These are phyloP conservation scores for Leishmania amazonensis DNA, from an alignment of 208 protist genomes.

Conservation along the genomic window DNA sequence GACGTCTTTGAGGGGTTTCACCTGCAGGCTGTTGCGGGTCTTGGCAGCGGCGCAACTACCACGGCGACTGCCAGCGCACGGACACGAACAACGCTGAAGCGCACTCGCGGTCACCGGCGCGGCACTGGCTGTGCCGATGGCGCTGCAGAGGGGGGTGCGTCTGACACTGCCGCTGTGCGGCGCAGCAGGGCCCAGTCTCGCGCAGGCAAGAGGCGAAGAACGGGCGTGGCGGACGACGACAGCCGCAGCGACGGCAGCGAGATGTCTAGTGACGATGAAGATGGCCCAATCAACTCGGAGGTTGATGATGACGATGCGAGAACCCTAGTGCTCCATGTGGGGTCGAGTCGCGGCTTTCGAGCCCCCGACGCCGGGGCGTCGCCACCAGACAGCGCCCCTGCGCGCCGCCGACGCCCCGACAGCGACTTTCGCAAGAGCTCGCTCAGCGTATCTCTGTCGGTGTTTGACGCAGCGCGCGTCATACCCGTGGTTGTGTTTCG, in stretches of 20 bases:
- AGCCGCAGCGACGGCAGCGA: background rate
- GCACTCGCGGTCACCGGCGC: background rate
- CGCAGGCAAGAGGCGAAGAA: conserved; percentile 7
- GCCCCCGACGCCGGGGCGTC: background rate
- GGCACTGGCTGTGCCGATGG: background rate
- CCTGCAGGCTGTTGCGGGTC: conserved; percentile 1
- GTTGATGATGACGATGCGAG: background rate
- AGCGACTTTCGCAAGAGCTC: background rate
- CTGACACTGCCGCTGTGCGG: background rate
- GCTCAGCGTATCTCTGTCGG: background rate
- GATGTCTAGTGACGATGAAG: background rate
- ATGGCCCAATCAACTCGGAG: background rate
- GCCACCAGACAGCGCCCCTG: background rate
- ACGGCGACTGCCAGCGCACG: background rate
- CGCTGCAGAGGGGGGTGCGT: background rate
- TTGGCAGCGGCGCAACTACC: background rate
- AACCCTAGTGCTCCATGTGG: conserved; percentile 9
- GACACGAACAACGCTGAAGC: background rate
- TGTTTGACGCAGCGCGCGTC: conserved; percentile 15
- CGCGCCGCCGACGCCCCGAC: background rate
- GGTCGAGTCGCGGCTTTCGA: background rate
- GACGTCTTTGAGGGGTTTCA: conserved; percentile 16
- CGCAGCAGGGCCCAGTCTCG: background rate
- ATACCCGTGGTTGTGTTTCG: conserved; percentile 23
- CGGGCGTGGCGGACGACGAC: background rate